Conservation (phyloP, 164 flowering plant genomes). For the Echeveria elegans region DNA sequence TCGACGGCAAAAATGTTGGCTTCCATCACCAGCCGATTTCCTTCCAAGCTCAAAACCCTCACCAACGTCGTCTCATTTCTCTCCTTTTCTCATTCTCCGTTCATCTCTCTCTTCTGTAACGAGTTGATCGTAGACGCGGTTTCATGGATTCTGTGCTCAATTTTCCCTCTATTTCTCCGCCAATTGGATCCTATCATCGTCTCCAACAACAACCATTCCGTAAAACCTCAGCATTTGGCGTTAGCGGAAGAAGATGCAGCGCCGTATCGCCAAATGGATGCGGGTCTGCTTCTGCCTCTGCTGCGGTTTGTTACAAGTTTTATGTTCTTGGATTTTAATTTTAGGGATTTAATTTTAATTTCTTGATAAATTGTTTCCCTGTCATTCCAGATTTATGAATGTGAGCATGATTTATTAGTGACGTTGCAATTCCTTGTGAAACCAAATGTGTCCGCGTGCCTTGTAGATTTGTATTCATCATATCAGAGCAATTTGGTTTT, state of each 20-base stretch:
- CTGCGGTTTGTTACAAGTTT: neutral
- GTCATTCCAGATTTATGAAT: neutral
- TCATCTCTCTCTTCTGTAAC: neutral
- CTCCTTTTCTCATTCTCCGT: neutral
- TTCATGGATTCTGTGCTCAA: conserved; percentile 2
- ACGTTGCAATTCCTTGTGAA: too few species aligned
- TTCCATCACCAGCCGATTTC: neutral
- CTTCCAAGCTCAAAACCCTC: neutral
- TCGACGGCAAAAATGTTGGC: neutral
- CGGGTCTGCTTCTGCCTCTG: neutral
- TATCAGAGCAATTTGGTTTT: neutral
- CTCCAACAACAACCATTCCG: neutral
- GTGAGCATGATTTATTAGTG: neutral
- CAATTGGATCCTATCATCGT: neutral
- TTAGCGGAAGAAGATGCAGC: neutral
- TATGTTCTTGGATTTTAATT: neutral
- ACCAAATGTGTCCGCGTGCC: too few species aligned
- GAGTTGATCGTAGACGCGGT: neutral
- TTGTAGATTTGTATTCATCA: too few species aligned
- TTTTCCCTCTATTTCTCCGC: neutral
- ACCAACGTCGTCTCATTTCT: neutral
- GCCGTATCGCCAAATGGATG: neutral
- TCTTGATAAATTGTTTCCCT: neutral
- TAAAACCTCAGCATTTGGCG: neutral
- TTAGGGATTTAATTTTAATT: neutral